Evolutionary conservation across 805 yeast species (phyloP), one percentile per base, ranked within the genome.

Genomic region (Wickerhamomyces bisporus): DNA sequence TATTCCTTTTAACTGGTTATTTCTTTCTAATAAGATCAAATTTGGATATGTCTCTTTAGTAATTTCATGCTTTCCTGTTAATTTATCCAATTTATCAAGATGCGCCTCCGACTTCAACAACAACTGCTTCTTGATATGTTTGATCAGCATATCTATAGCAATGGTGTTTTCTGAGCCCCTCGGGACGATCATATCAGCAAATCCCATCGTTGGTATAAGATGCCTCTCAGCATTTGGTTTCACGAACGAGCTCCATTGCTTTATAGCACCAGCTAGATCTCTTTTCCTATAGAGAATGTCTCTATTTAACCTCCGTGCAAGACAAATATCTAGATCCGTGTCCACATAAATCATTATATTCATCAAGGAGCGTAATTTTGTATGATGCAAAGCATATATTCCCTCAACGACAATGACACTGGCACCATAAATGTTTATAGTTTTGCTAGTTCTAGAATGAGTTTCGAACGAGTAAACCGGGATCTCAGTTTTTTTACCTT

Each of bases 401-500:
- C 98, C 98, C 60, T 93, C 98, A 27, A 93, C 65, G 6, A 93
- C 82, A 37, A 93, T 84, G 16, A 93, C 95, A 57, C 88, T 88
- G 13, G 97, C 96, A 2, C 97, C 98, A 53, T 88, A 89, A 15
- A 93, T 77, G 3, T 89, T 79, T 34, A 81, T 66, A n/a, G 70
- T 69, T 53, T 81, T 78, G 29, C 70, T 75, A 8, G 78, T 74
- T 48, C 81, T 59, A 33, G 65, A 64, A 56, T 84, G 94, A 32
- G 68, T 55, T 44, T 67, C 61, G 65, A 86, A 81, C 41, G 97
- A 71, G 61, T 81, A 72, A 30, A 77, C 72, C 18, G 96, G 80
- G 50, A 93, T 73, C 37, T 74, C 71, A 2, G 82, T 75, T 49
- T 67, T 71, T 42, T 67, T 69, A 6, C 98, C 98, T 17, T 70